Conservation (phyloP, 805 yeast genomes). For the Saturnispora halmiae region DNA sequence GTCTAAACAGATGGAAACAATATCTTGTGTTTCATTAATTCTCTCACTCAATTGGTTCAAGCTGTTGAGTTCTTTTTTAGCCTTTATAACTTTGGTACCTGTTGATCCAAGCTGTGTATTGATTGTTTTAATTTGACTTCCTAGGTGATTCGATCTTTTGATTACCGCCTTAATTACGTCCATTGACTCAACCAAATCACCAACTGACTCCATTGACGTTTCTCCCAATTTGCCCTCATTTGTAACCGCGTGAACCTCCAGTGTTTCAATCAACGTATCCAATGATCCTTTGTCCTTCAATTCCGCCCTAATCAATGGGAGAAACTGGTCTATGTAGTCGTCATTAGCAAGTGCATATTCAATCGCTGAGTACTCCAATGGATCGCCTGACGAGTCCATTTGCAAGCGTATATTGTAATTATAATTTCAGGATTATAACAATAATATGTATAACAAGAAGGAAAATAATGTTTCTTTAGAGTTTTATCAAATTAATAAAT, state of each 20-base stretch:
- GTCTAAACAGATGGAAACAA: constrained; percentile 64
- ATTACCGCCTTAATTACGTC: constrained; percentile 56
- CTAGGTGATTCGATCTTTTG: constrained; percentile 44
- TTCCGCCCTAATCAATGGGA: constrained; percentile 64
- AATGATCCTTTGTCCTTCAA: constrained; percentile 42
- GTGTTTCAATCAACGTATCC: constrained; percentile 43
- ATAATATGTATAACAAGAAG: too few species aligned
- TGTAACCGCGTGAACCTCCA: constrained; percentile 47
- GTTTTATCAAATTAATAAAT: too few species aligned
- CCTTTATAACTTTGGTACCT: constrained; percentile 53
- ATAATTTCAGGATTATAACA: too few species aligned
- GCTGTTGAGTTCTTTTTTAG: constrained; percentile 51
- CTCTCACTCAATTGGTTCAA: constrained; percentile 56
- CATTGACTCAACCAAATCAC: constrained; percentile 47
- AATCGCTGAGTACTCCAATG: constrained; percentile 13
- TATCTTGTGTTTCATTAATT: constrained; percentile 60
- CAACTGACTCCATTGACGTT: constrained; percentile 53
- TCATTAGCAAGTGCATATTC: constrained; percentile 42
- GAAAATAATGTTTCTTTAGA: too few species aligned
- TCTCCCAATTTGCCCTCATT: constrained; percentile 57
- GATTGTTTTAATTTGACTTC: constrained; percentile 46
- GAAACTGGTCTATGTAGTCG: constrained; percentile 70
- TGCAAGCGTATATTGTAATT: too few species aligned
- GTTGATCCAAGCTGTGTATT: constrained; percentile 51
- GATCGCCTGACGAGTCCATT: constrained; percentile 1